Evolutionary conservation across 2,329 filamentous ascomycete species (phyloP).

Genomic region (Gyromitra esculenta): DNA sequence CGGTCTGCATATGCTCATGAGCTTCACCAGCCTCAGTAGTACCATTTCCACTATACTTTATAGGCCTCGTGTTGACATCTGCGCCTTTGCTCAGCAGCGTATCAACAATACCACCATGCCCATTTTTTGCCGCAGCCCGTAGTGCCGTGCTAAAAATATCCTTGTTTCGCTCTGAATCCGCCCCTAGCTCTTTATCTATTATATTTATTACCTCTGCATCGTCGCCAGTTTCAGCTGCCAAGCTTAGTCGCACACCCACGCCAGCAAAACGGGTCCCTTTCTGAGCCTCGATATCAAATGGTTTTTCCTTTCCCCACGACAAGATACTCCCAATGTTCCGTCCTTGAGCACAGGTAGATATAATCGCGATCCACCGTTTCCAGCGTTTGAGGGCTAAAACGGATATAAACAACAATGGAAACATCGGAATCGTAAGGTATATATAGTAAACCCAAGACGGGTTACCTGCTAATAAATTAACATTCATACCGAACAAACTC

Average conservation of each 20-base stretch:
- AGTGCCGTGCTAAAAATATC: not conserved
- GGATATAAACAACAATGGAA: conserved; percentile 29
- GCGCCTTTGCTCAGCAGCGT: not conserved
- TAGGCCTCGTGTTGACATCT: not conserved
- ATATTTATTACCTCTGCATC: conserved; percentile 55
- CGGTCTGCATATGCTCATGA: not conserved
- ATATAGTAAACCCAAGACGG: conserved; percentile 54
- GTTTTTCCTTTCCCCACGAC: not conserved
- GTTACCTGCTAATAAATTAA: conserved; percentile 49
- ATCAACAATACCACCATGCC: not conserved
- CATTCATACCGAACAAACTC: conserved; percentile 55
- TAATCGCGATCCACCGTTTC: not conserved
- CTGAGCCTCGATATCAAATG: not conserved
- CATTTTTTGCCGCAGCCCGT: not conserved
- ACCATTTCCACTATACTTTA: not conserved
- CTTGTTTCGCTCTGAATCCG: not conserved
- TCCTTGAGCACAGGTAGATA: not conserved
- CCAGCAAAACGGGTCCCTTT: not conserved
- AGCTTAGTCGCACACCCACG: not conserved
- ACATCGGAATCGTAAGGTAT: conserved; percentile 47
- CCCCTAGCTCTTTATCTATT: not conserved
- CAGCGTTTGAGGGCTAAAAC: not conserved
- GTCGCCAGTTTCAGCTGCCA: not conserved
- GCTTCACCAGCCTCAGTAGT: no score
- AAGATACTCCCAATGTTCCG: not conserved